Evolutionary conservation across 2,329 filamentous ascomycete genomes (phyloP), one percentile per base, ranked within the genome.

Genomic region (Fusarium buharicum): DNA sequence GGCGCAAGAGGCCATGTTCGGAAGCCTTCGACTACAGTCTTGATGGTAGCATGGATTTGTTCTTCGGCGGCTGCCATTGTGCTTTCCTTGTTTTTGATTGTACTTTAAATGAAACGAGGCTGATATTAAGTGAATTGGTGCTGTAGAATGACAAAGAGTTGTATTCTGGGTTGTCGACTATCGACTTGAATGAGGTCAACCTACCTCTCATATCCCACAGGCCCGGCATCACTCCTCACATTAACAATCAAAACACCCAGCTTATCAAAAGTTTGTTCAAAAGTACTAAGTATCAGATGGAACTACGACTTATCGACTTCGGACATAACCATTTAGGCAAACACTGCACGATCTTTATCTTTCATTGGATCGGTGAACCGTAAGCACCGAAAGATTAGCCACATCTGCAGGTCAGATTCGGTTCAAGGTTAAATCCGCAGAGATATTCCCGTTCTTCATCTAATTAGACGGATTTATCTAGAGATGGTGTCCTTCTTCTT

Each of bases 1-100:
- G 61, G 61, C 0, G 61, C 56, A 0, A 64, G 56, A 1, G 40
- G 43, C 61, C 61, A 64, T 6, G 50, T 31, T 20, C 61, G 48
- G n/a, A 64, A 64, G 50, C 57, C 61, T 9, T 64, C 61, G 9
- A 61, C 31, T 1, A 57, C 38, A 4, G 46, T 24, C 39, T 64
- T 49, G 36, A 64, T 41, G 1, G 13, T 34, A 4, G 61, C 7
- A 14, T 28, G 27, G 11, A 62, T 50, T 13, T 61, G 34, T 30
- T 31, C 28, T 2, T 64, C 51, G 14, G 56, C 43, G 13, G 37
- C 33, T 5, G 43, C 36, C 61, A 65, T 64, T 22, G 28, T 9
- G 4, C n/a, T 9, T 22, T 7, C 20, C 20, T 22, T 22, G 4
- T 22, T 6, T 10, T 30, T 16, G 17, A 22, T 3, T 13, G 27